Conservation (phyloP, 192 early-diverging fungal species). For the Rhizophagus sp. region DNA sequence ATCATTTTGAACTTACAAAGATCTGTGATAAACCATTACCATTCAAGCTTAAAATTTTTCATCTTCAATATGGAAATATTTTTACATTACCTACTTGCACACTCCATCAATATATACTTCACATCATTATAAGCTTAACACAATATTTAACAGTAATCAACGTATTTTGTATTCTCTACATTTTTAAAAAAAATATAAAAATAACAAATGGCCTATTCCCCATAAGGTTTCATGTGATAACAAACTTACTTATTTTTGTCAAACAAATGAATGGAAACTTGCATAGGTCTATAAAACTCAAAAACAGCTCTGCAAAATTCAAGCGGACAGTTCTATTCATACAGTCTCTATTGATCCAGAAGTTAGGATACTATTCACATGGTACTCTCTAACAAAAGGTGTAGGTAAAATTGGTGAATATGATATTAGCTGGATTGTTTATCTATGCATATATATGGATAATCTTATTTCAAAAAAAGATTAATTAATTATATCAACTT, state of each 20-base stretch:
- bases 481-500: background rate
- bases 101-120: background rate
- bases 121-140: constrained; percentile 10
- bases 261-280: no score
- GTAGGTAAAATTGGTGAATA: constrained; percentile 11
- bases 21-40: constrained; percentile 3
- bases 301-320: background rate
- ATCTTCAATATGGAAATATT: background rate
- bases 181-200: constrained; percentile 15
- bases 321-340: background rate
- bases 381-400: background rate
- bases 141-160: background rate
- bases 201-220: constrained; percentile 16
- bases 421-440: constrained; percentile 4
- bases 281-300: no score
- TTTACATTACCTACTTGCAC: constrained; percentile 3
- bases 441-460: constrained; percentile 2
- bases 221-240: background rate
- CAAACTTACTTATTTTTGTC: background rate
- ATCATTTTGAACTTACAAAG: constrained; percentile 15
- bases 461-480: constrained; percentile 19
- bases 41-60: constrained; percentile 17
- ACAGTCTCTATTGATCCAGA: constrained; percentile 3
- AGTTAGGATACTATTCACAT: background rate
- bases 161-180: background rate